Base-by-base conservation (phyloP, 2,329 filamentous ascomycete genomes). In the Raffaelea ambrosiae region DNA sequence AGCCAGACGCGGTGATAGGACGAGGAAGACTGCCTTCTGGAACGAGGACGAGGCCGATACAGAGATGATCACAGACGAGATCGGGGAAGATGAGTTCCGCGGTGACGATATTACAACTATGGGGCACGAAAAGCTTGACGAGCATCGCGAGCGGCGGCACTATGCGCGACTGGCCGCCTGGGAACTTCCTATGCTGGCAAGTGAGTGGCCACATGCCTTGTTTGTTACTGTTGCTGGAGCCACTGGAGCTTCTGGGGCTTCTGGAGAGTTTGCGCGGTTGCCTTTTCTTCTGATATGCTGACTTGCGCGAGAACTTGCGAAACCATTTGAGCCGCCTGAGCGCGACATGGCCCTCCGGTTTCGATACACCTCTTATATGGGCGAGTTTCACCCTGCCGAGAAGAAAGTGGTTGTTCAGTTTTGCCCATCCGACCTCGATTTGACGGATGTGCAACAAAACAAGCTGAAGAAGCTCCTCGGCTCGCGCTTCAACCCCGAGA, bases 301-400 rank as follows among this genome's bases (percentile, higher is more conserved):
- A 58, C 54, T 29, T 29, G 7, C 36, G 13, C 39, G 60, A 95
- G 88, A 91, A 63, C 77, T 93, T 53, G 84, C 87, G 48, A 87
- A 87, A 66, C 84, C 87, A 18, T 97, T 95, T 64, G 68, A 75
- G 51, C 78, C 82, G 3, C 88, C 91, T 2, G 74, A 77, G 14
- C 65, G 73, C 26, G 66, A 80, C 41, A 75, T 86, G 57, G 81
- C 88, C 41, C 79, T 98, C 49, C 85, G 91, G 59, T 98, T 96
- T 81, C 84, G 93, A 59, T 96, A 95, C 72, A 98, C 93, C 16
- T 90, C 85, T 35, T 97, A 97, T 69, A 84, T 98, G 77, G 91
- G 91, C 59, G 93, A 97, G 68, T 73, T 79, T 48, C 94, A 98
- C 68, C 91, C 93, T 0, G 88, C 91, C 3, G 82, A 89, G 66